phyloP scores from a whole-genome alignment of 2,329 filamentous ascomycete genomes.

The Dothistroma septosporum region DNA sequence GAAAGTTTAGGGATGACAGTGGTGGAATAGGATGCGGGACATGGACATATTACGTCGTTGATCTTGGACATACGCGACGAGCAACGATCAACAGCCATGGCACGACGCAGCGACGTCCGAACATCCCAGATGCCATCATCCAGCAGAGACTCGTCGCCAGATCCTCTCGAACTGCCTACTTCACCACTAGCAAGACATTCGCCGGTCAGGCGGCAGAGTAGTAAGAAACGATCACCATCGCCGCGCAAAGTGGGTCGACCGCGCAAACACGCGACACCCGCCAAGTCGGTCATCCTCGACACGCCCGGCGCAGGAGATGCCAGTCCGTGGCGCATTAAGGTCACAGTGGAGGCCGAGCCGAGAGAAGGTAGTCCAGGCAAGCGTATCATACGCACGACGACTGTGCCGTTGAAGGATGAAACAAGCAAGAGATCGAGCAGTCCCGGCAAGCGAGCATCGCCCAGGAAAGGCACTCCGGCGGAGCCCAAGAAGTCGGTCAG shows the following conservation, averaged over 20 bases:
- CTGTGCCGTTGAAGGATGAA: slow-evolving; percentile 40
- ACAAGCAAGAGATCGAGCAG: slow-evolving; percentile 16
- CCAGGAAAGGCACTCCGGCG: not conserved
- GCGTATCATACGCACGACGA: slow-evolving; percentile 32
- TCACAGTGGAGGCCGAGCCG: slow-evolving; percentile 49
- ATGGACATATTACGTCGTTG: not conserved
- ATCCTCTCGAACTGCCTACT: slow-evolving; percentile 34
- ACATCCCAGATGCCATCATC: slow-evolving; percentile 1
- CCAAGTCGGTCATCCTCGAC: slow-evolving; percentile 45
- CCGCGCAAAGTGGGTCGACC: slow-evolving; percentile 7
- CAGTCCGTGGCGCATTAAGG: slow-evolving; percentile 49
- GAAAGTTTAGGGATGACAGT: not conserved
- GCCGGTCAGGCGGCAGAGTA: slow-evolving; percentile 1
- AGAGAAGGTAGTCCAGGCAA: slow-evolving; percentile 26
- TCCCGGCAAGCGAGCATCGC: slow-evolving; percentile 16
- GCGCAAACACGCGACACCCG: slow-evolving; percentile 33
- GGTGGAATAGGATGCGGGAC: not conserved
- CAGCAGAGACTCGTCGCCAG: slow-evolving; percentile 31
- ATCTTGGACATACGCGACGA: not conserved
- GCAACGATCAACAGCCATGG: not conserved
- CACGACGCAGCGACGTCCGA: slow-evolving; percentile 5
- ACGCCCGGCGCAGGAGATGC: slow-evolving; percentile 37
- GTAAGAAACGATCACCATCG: slow-evolving; percentile 6
- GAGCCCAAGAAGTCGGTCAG: slow-evolving; percentile 15
- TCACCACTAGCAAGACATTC: slow-evolving; percentile 28